Evolutionary conservation across 306 rosid species (phyloP), one percentile per base, ranked within the genome.

Genomic region (Trichosanthes cucumerina): DNA sequence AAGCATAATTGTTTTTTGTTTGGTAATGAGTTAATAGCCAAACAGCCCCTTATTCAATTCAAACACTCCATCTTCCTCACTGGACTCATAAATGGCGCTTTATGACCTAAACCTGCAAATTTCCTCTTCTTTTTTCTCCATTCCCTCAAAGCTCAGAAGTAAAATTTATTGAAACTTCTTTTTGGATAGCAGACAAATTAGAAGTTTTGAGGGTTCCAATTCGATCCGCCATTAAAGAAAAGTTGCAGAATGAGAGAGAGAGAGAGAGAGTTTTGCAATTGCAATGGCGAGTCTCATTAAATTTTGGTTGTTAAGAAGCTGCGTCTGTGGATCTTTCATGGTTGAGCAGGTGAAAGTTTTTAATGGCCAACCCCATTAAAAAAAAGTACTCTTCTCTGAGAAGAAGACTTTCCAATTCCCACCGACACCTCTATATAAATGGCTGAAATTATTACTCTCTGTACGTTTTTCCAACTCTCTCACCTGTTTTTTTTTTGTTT

Each of bases 281-380:
- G 57, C 13, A 71, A 71, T 46, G 78, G 7, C 28, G 43, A 49
- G 16, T 31, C 36, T 74, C 79, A 76, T 76, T 76, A 38, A 76
- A 78, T 78, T 65, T 26, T 78, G 80, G 88, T 89, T 83, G 91
- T 86, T 88, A 89, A 81, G 89, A 78, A 88, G 85, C 80, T 15
- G 82, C 53, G 73, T 36, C 73, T 21, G 34, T 77, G 81, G 84
- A 84, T 78, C 81, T 83, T 81, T 79, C 79, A 70, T 81, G 82
- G 82, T 78, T 76, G 88, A 80, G 93, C 90, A 86, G 96, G 93
- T 94, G 98, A 87, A 94, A 72, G 84, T 79, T 82, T 90, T 89
- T 85, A 91, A 69, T 89, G 87, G 87, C 71, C 19, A 79, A 65
- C 49, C 39, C 69, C 78, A 77, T 26, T 26, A 11, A 36, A 46